phyloP scores from a whole-genome alignment of 1,284 basidiomycete genomes.

The Amylostereum areolatum region DNA sequence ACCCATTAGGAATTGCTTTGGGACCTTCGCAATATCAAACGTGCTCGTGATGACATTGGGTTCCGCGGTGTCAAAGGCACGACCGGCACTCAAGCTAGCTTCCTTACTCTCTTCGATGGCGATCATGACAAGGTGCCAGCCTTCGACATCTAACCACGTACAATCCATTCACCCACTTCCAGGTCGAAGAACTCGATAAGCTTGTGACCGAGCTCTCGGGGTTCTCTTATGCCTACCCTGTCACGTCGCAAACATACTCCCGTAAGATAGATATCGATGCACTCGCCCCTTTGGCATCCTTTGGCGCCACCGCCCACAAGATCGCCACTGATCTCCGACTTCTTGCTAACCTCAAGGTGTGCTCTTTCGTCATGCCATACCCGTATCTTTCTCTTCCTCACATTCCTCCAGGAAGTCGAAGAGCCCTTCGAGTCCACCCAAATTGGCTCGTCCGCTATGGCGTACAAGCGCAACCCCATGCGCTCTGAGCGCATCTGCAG shows the following conservation, averaged over 20 bases:
- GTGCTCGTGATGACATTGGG: slow-evolving; percentile 89
- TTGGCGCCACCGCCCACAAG: slow-evolving; percentile 96
- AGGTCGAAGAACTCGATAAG: slow-evolving; percentile 88
- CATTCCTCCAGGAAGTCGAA: slow-evolving; percentile 74
- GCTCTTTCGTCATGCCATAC: not conserved
- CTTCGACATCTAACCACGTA: not conserved
- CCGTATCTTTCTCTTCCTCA: not conserved
- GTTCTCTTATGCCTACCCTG: slow-evolving; percentile 93
- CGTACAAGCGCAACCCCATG: slow-evolving; percentile 99
- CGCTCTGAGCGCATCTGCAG: slow-evolving; percentile 96
- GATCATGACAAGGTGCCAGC: slow-evolving; percentile 81
- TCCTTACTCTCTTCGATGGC: slow-evolving; percentile 92
- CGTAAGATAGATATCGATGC: slow-evolving; percentile 97
- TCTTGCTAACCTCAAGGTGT: slow-evolving; percentile 85
- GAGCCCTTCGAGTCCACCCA: slow-evolving; percentile 99
- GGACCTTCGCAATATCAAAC: slow-evolving; percentile 92
- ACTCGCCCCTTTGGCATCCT: slow-evolving; percentile 81
- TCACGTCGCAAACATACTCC: slow-evolving; percentile 98
- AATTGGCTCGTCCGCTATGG: slow-evolving; percentile 98
- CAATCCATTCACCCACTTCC: not conserved
- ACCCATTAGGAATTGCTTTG: slow-evolving; percentile 78
- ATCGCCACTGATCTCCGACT: slow-evolving; percentile 94
- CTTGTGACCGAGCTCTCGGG: slow-evolving; percentile 88
- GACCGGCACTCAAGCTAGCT: slow-evolving; percentile 96
- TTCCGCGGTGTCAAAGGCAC: slow-evolving; percentile 99